Evolutionary conservation across 768 basidiomycete genomes (phyloP).

Genomic region (Macrocybe gigantea): DNA sequence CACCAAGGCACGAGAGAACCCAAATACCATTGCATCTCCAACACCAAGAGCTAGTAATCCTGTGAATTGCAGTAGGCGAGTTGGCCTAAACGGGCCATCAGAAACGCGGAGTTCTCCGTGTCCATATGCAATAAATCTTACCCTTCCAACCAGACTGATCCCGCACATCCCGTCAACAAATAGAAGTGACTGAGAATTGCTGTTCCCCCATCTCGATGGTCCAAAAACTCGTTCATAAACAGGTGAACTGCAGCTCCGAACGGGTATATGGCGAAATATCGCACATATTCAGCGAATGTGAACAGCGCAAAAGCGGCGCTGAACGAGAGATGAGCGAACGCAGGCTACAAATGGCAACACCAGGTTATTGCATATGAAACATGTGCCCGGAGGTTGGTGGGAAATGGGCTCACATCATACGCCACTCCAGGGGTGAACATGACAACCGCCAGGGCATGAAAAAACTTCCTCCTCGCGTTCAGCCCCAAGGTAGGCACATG

Average conservation of each 20-base stretch:
- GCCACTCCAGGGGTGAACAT: conserved; percentile 97
- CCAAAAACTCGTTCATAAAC: conserved; percentile 97
- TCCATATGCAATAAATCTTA: conserved; percentile 27
- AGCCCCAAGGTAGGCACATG: conserved; percentile 84
- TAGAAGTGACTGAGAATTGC: conserved; percentile 98
- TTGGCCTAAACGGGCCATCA: conserved; percentile 26
- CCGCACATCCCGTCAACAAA: conserved; percentile 90
- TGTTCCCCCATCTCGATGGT: conserved; percentile 90
- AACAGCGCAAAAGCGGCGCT: conserved; percentile 93
- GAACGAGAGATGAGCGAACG: conserved; percentile 93
- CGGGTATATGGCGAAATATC: conserved; percentile 97
- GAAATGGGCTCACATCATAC: conserved; percentile 64
- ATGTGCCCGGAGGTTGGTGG: conserved; percentile 5
- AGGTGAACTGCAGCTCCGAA: conserved; percentile 90
- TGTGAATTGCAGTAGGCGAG: conserved; percentile 54
- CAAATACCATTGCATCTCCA: conserved; percentile 85
- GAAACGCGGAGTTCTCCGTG: conserved; percentile 2
- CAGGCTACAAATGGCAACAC: conserved; percentile 55
- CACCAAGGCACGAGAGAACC: not conserved
- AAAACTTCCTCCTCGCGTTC: conserved; percentile 93
- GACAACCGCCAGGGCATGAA: conserved; percentile 90
- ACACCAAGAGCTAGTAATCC: conserved; percentile 87
- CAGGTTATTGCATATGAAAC: conserved; percentile 9
- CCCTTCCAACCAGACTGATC: conserved; percentile 94
- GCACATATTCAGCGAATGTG: conserved; percentile 94